phyloP scores from a whole-genome alignment of 306 rosid species.

The Castanea sativa region DNA sequence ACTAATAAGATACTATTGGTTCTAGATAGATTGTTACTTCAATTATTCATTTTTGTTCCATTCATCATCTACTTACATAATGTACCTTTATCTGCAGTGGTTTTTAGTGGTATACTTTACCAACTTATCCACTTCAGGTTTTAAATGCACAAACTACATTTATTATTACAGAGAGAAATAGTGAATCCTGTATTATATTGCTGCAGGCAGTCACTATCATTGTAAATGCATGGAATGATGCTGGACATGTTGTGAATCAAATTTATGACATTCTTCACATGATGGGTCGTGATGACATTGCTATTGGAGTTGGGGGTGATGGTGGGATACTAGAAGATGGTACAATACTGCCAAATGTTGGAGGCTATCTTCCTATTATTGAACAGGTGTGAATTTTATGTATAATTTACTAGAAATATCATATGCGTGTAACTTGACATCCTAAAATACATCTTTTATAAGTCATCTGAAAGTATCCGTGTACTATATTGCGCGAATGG shows the following conservation, averaged over 20 bases:
- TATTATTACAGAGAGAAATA: background rate
- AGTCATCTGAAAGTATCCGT: background rate
- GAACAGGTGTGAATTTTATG: slow-evolving; percentile 60
- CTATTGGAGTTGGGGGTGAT: slow-evolving; percentile 93
- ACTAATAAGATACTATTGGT: background rate
- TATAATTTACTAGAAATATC: background rate
- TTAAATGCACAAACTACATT: background rate
- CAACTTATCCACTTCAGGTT: background rate
- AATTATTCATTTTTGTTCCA: background rate
- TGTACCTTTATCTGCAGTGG: background rate
- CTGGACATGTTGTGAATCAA: slow-evolving; percentile 89
- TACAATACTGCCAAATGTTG: slow-evolving; percentile 74
- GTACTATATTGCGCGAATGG: background rate
- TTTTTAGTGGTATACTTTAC: background rate
- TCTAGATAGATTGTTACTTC: background rate
- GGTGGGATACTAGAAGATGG: slow-evolving; percentile 79
- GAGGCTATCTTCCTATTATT: slow-evolving; percentile 86
- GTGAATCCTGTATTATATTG: background rate
- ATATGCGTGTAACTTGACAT: background rate
- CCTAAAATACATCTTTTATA: background rate
- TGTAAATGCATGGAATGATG: slow-evolving; percentile 82
- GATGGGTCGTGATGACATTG: slow-evolving; percentile 87
- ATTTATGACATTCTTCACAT: slow-evolving; percentile 82
- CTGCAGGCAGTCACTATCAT: slow-evolving; percentile 69
- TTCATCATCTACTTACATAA: background rate